Evolutionary conservation across 306 rosid species (phyloP).

Genomic region (Quercus parvula): DNA sequence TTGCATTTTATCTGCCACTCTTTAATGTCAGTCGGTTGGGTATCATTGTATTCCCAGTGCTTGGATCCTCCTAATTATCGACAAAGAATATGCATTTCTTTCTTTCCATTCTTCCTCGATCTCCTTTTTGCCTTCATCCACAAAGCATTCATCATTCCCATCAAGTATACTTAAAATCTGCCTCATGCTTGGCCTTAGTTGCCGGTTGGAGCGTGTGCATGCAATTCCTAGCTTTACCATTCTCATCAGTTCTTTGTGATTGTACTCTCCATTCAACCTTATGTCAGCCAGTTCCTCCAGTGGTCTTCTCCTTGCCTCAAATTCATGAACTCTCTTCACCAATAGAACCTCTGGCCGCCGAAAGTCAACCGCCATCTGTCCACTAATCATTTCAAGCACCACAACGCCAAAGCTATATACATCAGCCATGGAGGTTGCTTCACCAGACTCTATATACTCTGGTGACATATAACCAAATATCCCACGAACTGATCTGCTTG

Average conservation of each 20-base stretch:
- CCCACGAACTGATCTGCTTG: constrained; percentile 57
- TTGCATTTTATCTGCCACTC: constrained; percentile 20
- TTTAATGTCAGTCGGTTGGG: background rate
- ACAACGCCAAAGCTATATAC: constrained; percentile 90
- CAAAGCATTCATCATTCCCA: constrained; percentile 59
- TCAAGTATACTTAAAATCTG: constrained; percentile 76
- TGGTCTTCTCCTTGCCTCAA: constrained; percentile 51
- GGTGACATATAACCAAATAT: constrained; percentile 95
- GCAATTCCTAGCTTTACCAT: constrained; percentile 61
- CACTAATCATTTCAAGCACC: constrained; percentile 76
- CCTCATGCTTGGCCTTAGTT: constrained; percentile 71
- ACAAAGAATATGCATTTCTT: constrained; percentile 54
- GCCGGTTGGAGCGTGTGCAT: constrained; percentile 62
- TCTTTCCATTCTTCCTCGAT: constrained; percentile 69
- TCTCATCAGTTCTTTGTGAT: constrained; percentile 58
- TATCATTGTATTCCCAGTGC: constrained; percentile 87
- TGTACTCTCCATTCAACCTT: constrained; percentile 61
- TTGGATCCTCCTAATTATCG: constrained; percentile 72
- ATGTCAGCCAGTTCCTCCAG: constrained; percentile 67
- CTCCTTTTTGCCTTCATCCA: constrained; percentile 38
- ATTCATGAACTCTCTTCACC: constrained; percentile 68
- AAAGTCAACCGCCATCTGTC: constrained; percentile 84
- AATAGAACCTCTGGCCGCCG: constrained; percentile 82
- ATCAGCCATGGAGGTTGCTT: constrained; percentile 69
- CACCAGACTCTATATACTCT: constrained; percentile 70